Evolutionary conservation across 1,284 basidiomycete species (phyloP), one percentile per base, ranked within the genome.

Genomic region (Pseudozyma tsukubaensis): DNA sequence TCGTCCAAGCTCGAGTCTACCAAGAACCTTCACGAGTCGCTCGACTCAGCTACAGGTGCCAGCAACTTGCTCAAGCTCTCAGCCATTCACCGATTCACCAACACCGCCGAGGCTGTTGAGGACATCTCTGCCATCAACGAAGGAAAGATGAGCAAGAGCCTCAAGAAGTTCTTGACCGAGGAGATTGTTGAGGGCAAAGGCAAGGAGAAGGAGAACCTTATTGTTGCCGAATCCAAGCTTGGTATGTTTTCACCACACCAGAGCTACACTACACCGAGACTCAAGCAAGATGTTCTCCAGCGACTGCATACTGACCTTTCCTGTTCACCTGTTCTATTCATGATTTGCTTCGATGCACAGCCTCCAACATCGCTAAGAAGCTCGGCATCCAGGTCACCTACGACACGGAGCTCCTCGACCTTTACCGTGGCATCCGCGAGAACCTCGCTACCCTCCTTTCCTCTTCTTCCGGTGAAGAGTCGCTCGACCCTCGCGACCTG

Each of bases 101-200:
- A 94, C 50, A 98, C 96, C 11, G 97, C 94, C 32, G 91, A 92
- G 21, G 96, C 97, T n/a, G 96, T 99, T n/a, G 95, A 98, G 86
- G 96, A 98, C 85, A 91, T 98, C 79, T 93, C 94, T 35, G 91
- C 95, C 13, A 87, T 98, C 50, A 94, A 96, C 84, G 91, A 92
- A 57, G 94, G 95, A 73, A 95, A 97, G 87, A 86, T 98, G 53
- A 93, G 93, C 57, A 97, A 97, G 86, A 90, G 91, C 7, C 87
- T 98, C 77, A 96, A 96, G 87, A 91, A 96, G 84, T 98, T 98
- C 88, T 86, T 99, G 79, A 91, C 91, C 34, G 91, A 94, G 45
- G 91, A 96, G 80, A 90, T 97, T 50, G 88, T 92, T 43, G 94
- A 94, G 85, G 93, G 92, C 58, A 94, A 94, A 87, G 90, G 89